Evolutionary conservation across 2,329 filamentous ascomycete genomes (phyloP).

Genomic region (Epichloe coenophiala): DNA sequence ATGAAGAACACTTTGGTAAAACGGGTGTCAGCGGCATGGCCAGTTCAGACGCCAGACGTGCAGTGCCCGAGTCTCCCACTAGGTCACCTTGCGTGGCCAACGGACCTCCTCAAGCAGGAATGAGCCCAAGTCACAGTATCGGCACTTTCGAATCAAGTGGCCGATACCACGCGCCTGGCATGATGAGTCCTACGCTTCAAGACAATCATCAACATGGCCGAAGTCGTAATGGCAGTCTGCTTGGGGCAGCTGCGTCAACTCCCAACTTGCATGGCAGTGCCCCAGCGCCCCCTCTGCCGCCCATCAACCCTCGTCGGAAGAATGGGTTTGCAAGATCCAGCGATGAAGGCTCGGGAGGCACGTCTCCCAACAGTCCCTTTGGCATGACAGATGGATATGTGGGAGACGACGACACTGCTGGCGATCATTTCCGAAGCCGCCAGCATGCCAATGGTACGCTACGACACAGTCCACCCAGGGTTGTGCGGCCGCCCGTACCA

Average conservation of each 20-base stretch:
- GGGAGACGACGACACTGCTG: not conserved
- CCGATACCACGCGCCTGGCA: constrained; percentile 12
- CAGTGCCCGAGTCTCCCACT: not conserved
- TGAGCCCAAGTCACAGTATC: constrained; percentile 4
- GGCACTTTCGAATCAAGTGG: constrained; percentile 4
- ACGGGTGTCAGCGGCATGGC: not conserved
- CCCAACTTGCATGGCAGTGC: constrained; percentile 23
- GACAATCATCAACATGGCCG: constrained; percentile 14
- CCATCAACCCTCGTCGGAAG: constrained; percentile 44
- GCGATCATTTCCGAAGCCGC: constrained; percentile 1
- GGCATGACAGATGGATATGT: constrained; percentile 1
- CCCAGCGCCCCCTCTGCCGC: constrained; percentile 37
- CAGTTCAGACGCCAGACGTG: not conserved
- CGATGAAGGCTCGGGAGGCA: constrained; percentile 16
- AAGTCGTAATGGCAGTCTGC: constrained; percentile 22
- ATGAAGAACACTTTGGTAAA: constrained; percentile 22
- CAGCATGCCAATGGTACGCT: not conserved
- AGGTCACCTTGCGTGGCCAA: not conserved
- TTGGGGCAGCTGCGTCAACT: constrained; percentile 19
- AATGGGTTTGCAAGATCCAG: constrained; percentile 23
- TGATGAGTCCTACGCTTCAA: not conserved
- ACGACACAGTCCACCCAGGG: constrained; percentile 2
- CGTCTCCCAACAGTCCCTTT: not conserved
- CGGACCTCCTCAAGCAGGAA: not conserved
- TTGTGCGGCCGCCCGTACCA: not conserved